Percentiles rank a stretch among this genome's conserved stretches.
Evolutionary conservation across 108 stramenopile genomes (phyloP).

Genomic region (Nitzschia sp.): DNA sequence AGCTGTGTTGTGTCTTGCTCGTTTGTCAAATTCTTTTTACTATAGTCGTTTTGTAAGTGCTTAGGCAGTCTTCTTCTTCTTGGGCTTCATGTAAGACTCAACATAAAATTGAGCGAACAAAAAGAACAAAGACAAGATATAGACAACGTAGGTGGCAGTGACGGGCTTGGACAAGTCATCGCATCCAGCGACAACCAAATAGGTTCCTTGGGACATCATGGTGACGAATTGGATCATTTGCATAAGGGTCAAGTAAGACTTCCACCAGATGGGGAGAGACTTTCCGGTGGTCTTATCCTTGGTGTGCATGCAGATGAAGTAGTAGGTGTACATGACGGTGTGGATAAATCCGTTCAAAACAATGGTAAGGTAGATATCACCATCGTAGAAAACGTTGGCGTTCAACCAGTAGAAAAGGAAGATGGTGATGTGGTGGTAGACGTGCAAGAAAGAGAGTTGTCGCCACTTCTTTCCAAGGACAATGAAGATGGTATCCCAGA

Average conservation of each 20-base stretch:
- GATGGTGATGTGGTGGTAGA: constrained; percentile 99
- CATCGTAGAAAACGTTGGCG: constrained; percentile 88
- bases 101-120: constrained; percentile 98
- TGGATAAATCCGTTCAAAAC: constrained; percentile 98
- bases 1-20: too few relatives aligned
- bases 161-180: constrained; percentile 63
- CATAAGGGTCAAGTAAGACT: constrained; percentile 87
- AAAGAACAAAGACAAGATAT: constrained; percentile 93
- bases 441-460: constrained; percentile 97
- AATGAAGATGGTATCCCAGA: constrained; percentile 99
- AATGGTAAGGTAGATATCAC: constrained; percentile 96
- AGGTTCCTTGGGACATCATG: constrained; percentile 96
- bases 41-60: too few relatives aligned
- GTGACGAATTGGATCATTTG: constrained; percentile 97
- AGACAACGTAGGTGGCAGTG: constrained; percentile 80
- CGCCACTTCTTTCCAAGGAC: constrained; percentile 97
- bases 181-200: constrained; percentile 74
- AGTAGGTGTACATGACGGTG: constrained; percentile 99
- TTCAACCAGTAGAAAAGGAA: constrained; percentile 99
- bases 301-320: constrained; percentile 99
- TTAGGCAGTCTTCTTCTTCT: constrained; percentile 70
- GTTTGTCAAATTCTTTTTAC: too few relatives aligned
- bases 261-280: constrained; percentile 97
- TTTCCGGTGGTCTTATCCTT: constrained; percentile 84
- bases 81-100: constrained; percentile 86